Conservation (phyloP, 2,329 filamentous ascomycete genomes). For the Xylaria sp. region DNA sequence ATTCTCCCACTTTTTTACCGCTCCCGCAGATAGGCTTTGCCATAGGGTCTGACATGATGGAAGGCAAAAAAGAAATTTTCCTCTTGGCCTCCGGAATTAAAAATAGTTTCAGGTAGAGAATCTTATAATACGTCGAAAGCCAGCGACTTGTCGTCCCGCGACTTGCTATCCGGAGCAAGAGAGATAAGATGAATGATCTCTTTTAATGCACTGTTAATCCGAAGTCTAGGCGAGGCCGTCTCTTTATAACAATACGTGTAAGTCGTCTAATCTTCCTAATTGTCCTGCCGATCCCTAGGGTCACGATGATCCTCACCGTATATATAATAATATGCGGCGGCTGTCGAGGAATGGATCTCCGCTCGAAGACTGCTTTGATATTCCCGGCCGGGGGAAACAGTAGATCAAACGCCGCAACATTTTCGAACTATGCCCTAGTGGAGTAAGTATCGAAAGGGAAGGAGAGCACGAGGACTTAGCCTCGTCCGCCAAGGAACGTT, state of each 20-base stretch:
- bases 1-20: constrained; percentile 52
- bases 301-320: constrained; percentile 11
- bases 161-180: constrained; percentile 46
- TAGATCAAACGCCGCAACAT: constrained; percentile 21
- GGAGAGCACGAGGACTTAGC: constrained; percentile 7
- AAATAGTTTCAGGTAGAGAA: background rate
- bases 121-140: constrained; percentile 33
- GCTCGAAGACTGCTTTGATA: constrained; percentile 11
- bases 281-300: background rate
- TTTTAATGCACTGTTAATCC: constrained; percentile 6
- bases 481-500: constrained; percentile 16
- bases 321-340: constrained; percentile 6
- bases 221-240: background rate
- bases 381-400: constrained; percentile 19
- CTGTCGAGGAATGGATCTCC: constrained; percentile 10
- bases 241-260: constrained; percentile 13
- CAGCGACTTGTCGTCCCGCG: constrained; percentile 53
- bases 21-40: constrained; percentile 55
- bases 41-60: constrained; percentile 44
- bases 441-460: constrained; percentile 19
- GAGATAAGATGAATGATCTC: constrained; percentile 40
- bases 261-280: background rate
- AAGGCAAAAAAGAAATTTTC: background rate
- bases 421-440: constrained; percentile 13
- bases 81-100: background rate